Percentiles rank a stretch among this genome's conserved stretches.
These are phyloP conservation scores for Fusarium aywerte DNA, from an alignment of 2,329 filamentous ascomycete genomes.

Conservation along the genomic window DNA sequence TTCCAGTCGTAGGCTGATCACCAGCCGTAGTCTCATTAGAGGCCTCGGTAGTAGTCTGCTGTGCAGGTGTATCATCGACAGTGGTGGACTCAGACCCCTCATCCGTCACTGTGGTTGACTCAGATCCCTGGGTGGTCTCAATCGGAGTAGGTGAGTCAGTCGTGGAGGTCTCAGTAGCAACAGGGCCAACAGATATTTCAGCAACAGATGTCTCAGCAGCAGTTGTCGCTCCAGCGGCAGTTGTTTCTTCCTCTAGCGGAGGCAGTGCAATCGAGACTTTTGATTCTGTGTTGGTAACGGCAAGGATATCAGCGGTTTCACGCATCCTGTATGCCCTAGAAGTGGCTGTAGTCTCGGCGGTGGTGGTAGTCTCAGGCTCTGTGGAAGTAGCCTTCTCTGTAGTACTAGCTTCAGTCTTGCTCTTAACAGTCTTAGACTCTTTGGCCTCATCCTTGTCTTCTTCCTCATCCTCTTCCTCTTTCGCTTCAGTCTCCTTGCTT, in stretches of 20 bases:
- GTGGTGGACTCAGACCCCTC: too few relatives aligned
- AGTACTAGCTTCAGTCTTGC: not conserved
- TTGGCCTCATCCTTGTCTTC: not conserved
- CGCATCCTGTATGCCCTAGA: not conserved
- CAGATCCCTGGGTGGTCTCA: not conserved
- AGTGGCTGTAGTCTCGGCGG: not conserved
- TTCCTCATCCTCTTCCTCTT: not conserved
- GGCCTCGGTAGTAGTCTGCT: not conserved
- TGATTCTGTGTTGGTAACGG: not conserved
- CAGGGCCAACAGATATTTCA: not conserved
- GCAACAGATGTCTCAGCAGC: too few relatives aligned
- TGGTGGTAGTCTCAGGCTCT: too few relatives aligned
- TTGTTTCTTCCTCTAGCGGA: rapidly evolving
- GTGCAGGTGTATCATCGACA: not conserved
- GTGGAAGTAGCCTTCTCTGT: slow-evolving; percentile 8
- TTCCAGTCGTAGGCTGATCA: not conserved
- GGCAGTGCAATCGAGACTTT: not conserved
- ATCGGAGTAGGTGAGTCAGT: not conserved
- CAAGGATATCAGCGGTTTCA: not conserved
- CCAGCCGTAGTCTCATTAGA: not conserved
- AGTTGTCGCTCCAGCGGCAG: too few relatives aligned
- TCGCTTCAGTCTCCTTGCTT: slow-evolving; percentile 15
- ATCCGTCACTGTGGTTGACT: not conserved
- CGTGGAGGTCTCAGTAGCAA: not conserved
- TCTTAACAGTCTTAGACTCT: not conserved